These are phyloP conservation scores for Pichia inconspicua DNA, from an alignment of 1,139 yeast genomes.

Conservation along the genomic window DNA sequence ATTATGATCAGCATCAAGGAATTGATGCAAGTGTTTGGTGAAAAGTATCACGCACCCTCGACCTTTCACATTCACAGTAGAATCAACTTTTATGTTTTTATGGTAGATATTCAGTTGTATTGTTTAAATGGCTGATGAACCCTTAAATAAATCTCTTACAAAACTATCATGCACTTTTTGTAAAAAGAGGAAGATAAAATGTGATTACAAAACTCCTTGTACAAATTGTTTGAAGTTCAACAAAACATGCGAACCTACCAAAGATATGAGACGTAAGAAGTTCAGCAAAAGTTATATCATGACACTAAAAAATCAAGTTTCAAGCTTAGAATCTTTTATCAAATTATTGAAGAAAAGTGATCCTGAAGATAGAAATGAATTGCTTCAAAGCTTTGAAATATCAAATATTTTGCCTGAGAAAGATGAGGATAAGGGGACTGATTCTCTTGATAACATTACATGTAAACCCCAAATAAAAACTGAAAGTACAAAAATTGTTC, in stretches of 20 bases:
- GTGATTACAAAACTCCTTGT: slow-evolving; percentile 7
- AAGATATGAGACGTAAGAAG: slow-evolving; percentile 7
- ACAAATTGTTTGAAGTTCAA: slow-evolving; percentile 9
- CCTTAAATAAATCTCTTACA: background rate
- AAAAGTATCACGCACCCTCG: too few relatives aligned
- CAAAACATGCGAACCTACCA: slow-evolving; percentile 4
- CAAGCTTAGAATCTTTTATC: slow-evolving; percentile 1
- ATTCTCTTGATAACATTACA: background rate
- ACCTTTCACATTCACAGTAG: too few relatives aligned
- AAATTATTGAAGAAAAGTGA: slow-evolving; percentile 1
- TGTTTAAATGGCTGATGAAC: background rate
- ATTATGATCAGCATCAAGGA: too few relatives aligned
- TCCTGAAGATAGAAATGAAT: background rate
- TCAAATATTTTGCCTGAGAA: background rate
- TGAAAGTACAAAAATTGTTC: background rate
- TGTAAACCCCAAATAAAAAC: background rate
- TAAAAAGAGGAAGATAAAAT: slow-evolving; percentile 10
- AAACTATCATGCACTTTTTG: slow-evolving; percentile 4
- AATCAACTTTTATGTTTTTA: too few relatives aligned
- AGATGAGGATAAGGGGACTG: background rate
- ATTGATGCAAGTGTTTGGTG: too few relatives aligned
- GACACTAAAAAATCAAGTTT: slow-evolving; percentile 1
- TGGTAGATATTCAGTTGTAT: too few relatives aligned
- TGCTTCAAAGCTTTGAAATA: background rate
- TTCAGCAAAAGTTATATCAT: slow-evolving; percentile 4